Conservation (phyloP, 2,329 filamentous ascomycete genomes). For the Claviceps monticola region DNA sequence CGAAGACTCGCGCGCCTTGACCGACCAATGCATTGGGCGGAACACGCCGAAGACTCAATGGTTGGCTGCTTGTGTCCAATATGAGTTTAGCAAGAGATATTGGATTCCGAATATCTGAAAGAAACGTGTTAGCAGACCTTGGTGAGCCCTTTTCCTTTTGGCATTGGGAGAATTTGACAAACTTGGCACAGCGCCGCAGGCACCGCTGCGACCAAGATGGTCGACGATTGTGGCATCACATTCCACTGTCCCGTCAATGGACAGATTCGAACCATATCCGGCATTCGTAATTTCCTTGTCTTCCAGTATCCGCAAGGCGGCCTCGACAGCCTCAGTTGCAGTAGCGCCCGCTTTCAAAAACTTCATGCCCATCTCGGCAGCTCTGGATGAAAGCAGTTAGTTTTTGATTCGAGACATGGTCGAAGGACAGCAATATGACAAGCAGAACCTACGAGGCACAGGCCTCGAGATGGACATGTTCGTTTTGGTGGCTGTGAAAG, state of each 20-base stretch:
- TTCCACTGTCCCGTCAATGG: slow-evolving; percentile 81
- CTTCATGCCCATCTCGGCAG: slow-evolving; percentile 71
- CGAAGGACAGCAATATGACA: background rate
- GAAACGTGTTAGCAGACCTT: background rate
- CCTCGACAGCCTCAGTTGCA: slow-evolving; percentile 80
- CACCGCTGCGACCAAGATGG: slow-evolving; percentile 79
- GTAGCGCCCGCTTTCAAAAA: slow-evolving; percentile 65
- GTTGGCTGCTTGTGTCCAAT: slow-evolving; percentile 60
- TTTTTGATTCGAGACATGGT: background rate
- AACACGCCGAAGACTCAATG: slow-evolving; percentile 73
- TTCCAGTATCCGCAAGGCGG: slow-evolving; percentile 75
- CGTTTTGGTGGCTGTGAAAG: slow-evolving; percentile 80
- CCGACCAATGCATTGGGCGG: slow-evolving; percentile 87
- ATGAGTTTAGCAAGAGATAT: slow-evolving; percentile 76
- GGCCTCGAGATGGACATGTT: slow-evolving; percentile 68
- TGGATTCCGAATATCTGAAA: slow-evolving; percentile 75
- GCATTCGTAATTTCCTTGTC: slow-evolving; percentile 94
- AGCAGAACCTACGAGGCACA: slow-evolving; percentile 62
- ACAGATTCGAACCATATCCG: slow-evolving; percentile 88
- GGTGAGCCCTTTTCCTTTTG: no score
- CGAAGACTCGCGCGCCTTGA: slow-evolving; percentile 76
- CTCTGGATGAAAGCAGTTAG: slow-evolving; percentile 35
- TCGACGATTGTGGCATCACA: slow-evolving; percentile 92
- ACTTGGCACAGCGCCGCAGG: slow-evolving; percentile 84
- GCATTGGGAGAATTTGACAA: slow-evolving; percentile 23